Conservation (phyloP, 2,329 filamentous ascomycete species). For the Colletotrichum ledebouriae region DNA sequence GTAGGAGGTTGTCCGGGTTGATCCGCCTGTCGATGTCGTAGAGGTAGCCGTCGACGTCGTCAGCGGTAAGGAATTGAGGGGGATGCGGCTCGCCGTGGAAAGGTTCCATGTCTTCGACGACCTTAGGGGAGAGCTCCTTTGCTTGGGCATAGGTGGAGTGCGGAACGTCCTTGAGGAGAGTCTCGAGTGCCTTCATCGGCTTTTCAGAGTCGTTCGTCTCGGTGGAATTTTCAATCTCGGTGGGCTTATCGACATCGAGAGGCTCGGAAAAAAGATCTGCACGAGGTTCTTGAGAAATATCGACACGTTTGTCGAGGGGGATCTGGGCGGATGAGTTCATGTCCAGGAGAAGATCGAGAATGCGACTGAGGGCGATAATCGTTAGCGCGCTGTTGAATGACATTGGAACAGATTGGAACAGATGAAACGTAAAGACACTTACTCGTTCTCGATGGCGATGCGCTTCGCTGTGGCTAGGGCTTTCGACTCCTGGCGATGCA, state of each 20-base stretch:
- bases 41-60: slow-evolving; percentile 82
- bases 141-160: slow-evolving; percentile 66
- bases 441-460: slow-evolving; percentile 94
- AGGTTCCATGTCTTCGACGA: slow-evolving; percentile 63
- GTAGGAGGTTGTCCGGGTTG: slow-evolving; percentile 59
- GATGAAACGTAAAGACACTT: slow-evolving; percentile 54
- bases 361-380: slow-evolving; percentile 70
- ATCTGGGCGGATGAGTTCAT: slow-evolving; percentile 89
- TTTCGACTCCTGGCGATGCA: slow-evolving; percentile 85
- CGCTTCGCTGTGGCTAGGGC: slow-evolving; percentile 85
- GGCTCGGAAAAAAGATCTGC: slow-evolving; percentile 54
- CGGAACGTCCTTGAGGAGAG: slow-evolving; percentile 66
- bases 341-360: slow-evolving; percentile 90
- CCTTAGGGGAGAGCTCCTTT: slow-evolving; percentile 73
- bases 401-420: not conserved
- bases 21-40: slow-evolving; percentile 71
- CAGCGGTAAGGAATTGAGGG: slow-evolving; percentile 75
- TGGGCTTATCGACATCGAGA: slow-evolving; percentile 50
- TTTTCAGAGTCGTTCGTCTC: slow-evolving; percentile 57
- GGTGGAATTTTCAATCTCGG: not conserved
- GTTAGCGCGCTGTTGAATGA: slow-evolving; percentile 3
- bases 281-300: slow-evolving; percentile 69
- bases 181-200: slow-evolving; percentile 62
- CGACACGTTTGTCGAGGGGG: slow-evolving; percentile 79
- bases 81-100: slow-evolving; percentile 68